phyloP scores from a whole-genome alignment of 2,329 filamentous ascomycete species.

The Diaporthe vexans region DNA sequence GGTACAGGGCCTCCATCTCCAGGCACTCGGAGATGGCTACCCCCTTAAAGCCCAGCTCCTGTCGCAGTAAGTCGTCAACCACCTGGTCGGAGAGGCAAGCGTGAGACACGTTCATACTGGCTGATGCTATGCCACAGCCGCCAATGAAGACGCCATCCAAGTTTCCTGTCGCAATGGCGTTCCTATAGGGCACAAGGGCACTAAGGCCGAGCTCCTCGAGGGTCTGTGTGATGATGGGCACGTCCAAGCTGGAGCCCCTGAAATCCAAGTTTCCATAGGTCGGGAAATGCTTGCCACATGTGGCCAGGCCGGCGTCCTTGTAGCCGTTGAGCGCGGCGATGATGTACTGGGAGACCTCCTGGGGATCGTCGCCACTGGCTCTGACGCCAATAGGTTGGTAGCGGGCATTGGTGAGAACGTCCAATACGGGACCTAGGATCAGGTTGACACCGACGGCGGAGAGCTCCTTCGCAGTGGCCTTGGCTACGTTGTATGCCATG shows the following conservation, averaged over 20 bases:
- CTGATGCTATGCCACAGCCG: slow-evolving; percentile 91
- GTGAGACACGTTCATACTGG: slow-evolving; percentile 94
- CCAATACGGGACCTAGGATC: slow-evolving; percentile 92
- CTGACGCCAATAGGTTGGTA: slow-evolving; percentile 93
- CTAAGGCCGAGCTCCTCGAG: slow-evolving; percentile 93
- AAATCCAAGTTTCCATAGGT: slow-evolving; percentile 97
- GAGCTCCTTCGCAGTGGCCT: slow-evolving; percentile 93
- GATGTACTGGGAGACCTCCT: slow-evolving; percentile 93
- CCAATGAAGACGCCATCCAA: slow-evolving; percentile 97
- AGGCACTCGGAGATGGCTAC: slow-evolving; percentile 96
- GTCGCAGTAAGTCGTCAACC: slow-evolving; percentile 89
- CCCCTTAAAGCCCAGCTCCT: slow-evolving; percentile 89
- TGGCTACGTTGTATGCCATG: slow-evolving; percentile 89
- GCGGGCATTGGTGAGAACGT: slow-evolving; percentile 92
- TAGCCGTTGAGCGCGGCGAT: slow-evolving; percentile 93
- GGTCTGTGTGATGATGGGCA: slow-evolving; percentile 95
- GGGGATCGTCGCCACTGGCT: slow-evolving; percentile 91
- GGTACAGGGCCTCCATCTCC: slow-evolving; percentile 95
- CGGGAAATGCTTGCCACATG: slow-evolving; percentile 96
- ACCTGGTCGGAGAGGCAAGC: slow-evolving; percentile 94
- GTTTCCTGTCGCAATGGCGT: slow-evolving; percentile 84
- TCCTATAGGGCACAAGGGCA: slow-evolving; percentile 90
- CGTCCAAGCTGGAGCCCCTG: slow-evolving; percentile 88
- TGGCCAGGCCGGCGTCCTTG: slow-evolving; percentile 89
- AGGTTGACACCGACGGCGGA: slow-evolving; percentile 95